Base-by-base conservation (phyloP, 768 basidiomycete species). In the Lentinula boryana region DNA sequence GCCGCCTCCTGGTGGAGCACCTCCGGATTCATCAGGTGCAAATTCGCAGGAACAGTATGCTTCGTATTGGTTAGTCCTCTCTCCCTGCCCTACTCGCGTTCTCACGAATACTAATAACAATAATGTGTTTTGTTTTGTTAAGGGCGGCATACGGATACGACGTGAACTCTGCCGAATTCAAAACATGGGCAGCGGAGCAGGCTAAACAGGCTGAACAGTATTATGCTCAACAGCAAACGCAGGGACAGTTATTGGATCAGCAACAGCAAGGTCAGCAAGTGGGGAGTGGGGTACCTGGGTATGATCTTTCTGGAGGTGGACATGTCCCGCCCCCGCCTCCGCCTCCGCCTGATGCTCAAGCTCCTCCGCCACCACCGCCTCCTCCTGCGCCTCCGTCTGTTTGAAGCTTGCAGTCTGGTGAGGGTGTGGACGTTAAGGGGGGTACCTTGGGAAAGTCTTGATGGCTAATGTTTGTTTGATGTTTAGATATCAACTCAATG, bases 71-170 rank as follows among this genome's bases (percentile, higher is more conserved):
- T 84, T 68, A 54, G 74, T 73, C 36, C 71, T 71, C n/a, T 65
- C 67, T 38, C 10, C 52, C 1, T 10, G 12, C 4, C 7, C 6
- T 10, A 23, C 48, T 50, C 21, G 1, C 48, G 10, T 23, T 10
- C 48, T 23, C 57, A 23, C 41, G 27, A 27, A 27, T 27, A 27
- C 3, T 27, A 27, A 27, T 27, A 27, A 27, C n/a, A n/a, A n/a
- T n/a, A n/a, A n/a, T n/a, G n/a, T n/a, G 60, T 58, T 41, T 61
- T 57, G 38, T 16, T 18, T 16, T 27, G 4, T 56, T 54, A 63
- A 91, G 91, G 91, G 87, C 91, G 62, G 86, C 87, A 5, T 91
- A 90, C 67, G 91, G 91, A 10, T 93, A 93, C 71, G 91, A 93
- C 66, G 87, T 92, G 62, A 93, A 92, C 68, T 89, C 91, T 3